These are phyloP conservation scores for Rhododendron ovatum DNA, from an alignment of 148 eudicot species.

Conservation along the genomic window DNA sequence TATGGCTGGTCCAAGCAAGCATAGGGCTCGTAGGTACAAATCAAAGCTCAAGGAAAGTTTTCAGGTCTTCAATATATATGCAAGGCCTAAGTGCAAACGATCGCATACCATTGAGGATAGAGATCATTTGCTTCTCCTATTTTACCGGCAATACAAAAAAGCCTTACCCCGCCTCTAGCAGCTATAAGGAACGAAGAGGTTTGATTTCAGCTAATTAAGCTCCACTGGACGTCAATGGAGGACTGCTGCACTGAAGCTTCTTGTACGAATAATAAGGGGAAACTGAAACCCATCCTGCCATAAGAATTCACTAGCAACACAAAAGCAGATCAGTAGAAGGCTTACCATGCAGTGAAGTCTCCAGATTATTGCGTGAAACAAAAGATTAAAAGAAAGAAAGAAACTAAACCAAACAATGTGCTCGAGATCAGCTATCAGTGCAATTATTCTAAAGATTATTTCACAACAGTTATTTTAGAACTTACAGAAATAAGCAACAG, in stretches of 20 bases:
- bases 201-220: neutral
- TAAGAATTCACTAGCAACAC: neutral
- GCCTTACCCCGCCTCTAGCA: neutral
- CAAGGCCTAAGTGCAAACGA: too few species aligned
- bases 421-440: neutral
- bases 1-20: too few species aligned
- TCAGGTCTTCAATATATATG: too few species aligned
- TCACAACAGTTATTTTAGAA: neutral
- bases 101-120: neutral
- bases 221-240: neutral
- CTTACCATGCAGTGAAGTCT: neutral
- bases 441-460: neutral
- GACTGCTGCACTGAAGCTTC: neutral
- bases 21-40: too few species aligned
- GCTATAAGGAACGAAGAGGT: neutral
- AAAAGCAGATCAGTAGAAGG: neutral
- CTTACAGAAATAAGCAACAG: neutral
- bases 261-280: neutral
- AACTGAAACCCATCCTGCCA: neutral
- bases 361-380: neutral
- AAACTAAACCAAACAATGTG: neutral
- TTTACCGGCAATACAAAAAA: neutral
- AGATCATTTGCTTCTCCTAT: neutral
- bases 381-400: neutral
- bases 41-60: too few species aligned